Conservation (phyloP, 495 filamentous ascomycete genomes). For the Daldinia loculata region DNA sequence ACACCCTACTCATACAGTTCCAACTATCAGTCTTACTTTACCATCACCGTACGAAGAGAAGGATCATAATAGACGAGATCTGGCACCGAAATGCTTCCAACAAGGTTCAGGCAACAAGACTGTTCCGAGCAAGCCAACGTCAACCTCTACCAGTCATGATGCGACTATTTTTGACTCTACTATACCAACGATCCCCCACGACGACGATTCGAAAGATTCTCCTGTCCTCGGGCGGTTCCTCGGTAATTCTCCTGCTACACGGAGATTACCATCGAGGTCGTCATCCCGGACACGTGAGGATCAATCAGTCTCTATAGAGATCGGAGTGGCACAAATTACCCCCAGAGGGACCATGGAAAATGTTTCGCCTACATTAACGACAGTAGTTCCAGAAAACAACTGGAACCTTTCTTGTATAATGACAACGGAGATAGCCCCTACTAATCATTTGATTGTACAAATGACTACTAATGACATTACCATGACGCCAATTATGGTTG, state of each 20-base stretch:
- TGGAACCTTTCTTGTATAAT: constrained; percentile 16
- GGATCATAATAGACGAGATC: not conserved
- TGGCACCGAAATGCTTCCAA: not conserved
- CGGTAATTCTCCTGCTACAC: not conserved
- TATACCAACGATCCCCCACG: not conserved
- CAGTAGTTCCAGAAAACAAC: not conserved
- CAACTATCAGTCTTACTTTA: not conserved
- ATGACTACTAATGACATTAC: not conserved
- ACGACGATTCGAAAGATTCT: constrained; percentile 23
- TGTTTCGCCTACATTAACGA: not conserved
- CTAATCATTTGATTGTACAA: too few relatives aligned
- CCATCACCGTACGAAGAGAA: not conserved
- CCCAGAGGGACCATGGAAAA: not conserved
- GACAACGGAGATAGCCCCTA: not conserved
- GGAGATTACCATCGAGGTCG: not conserved
- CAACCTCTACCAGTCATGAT: not conserved
- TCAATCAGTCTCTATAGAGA: not conserved
- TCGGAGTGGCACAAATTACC: not conserved
- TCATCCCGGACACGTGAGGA: not conserved
- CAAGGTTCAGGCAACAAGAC: not conserved
- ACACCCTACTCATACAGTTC: not conserved
- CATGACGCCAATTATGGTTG: constrained; percentile 40
- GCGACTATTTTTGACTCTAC: constrained; percentile 10
- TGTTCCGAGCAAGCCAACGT: not conserved
- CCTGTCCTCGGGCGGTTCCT: constrained; percentile 34